These are phyloP conservation scores for Blastocystis sp. DNA, from an alignment of 352 stramenopile species.

Conservation along the genomic window DNA sequence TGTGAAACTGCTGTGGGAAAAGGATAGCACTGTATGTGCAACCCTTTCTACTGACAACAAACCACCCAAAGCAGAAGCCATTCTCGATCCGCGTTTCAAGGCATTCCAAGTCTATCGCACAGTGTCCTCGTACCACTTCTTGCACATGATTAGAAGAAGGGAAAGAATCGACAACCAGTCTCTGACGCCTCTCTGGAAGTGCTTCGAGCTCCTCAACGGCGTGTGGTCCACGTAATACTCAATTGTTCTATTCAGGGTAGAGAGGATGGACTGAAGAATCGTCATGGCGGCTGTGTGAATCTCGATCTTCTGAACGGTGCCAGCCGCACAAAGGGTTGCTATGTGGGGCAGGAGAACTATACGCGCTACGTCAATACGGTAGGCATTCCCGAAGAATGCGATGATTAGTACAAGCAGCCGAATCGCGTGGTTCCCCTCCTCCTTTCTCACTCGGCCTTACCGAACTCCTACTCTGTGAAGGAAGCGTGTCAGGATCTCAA, in stretches of 20 bases:
- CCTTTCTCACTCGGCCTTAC: background rate
- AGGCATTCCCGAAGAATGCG: background rate
- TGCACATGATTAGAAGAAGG: background rate
- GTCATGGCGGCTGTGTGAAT: constrained; percentile 15
- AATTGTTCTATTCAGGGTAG: background rate
- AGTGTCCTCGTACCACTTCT: background rate
- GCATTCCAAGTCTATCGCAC: background rate
- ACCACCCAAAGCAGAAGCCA: background rate
- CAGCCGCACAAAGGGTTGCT: constrained; percentile 56
- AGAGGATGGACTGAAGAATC: constrained; percentile 44
- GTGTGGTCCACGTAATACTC: constrained; percentile 31
- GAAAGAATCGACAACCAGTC: background rate
- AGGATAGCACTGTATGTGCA: constrained; percentile 24
- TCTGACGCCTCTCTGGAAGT: constrained; percentile 34
- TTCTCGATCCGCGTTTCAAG: constrained; percentile 33
- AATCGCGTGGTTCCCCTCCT: constrained; percentile 35
- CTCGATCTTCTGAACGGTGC: constrained; percentile 44
- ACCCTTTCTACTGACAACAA: background rate
- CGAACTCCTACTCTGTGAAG: background rate
- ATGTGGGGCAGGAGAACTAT: constrained; percentile 53
- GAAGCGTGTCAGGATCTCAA: background rate
- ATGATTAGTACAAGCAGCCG: background rate
- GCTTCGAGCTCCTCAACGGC: constrained; percentile 37
- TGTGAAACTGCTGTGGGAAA: background rate
- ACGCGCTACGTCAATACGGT: constrained; percentile 38